Percentiles rank a stretch among this genome's conserved stretches.
Evolutionary conservation across 306 rosid species (phyloP).

Genomic region (Cucumis cinereus): DNA sequence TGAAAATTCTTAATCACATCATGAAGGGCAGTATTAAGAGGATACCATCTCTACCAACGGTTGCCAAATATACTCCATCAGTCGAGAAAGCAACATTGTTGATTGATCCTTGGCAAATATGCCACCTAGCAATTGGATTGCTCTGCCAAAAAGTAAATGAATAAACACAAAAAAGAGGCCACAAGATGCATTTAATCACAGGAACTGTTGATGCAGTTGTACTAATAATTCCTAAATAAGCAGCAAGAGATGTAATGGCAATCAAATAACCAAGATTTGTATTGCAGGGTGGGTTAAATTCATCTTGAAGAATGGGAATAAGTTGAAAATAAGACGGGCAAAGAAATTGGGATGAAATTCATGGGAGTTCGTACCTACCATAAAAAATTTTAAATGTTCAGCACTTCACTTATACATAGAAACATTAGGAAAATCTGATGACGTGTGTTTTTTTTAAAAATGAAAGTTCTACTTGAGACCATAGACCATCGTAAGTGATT

Average conservation of each 20-base stretch:
- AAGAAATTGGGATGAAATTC: not conserved
- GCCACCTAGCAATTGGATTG: conserved; percentile 94
- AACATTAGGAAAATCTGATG: not conserved
- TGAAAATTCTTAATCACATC: not conserved
- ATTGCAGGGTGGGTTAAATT: not conserved
- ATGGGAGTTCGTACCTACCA: not conserved
- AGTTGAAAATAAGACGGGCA: not conserved
- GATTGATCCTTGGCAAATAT: conserved; percentile 81
- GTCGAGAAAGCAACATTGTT: conserved; percentile 77
- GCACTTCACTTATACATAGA: not conserved
- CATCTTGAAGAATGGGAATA: not conserved
- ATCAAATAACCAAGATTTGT: not conserved
- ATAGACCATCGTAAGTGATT: not conserved
- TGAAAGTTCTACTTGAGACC: not conserved
- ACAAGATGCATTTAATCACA: not conserved
- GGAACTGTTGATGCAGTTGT: not conserved
- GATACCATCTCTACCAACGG: conserved; percentile 94
- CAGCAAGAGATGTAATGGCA: not conserved
- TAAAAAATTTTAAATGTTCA: not conserved
- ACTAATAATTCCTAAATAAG: not conserved
- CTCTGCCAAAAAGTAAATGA: conserved; percentile 36
- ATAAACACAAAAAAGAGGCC: not conserved
- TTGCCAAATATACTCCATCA: conserved; percentile 69
- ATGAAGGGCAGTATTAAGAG: conserved; percentile 2
- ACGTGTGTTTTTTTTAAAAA: not conserved